Conservation (phyloP, 345 rosid species). For the Eucalyptus marginata region DNA sequence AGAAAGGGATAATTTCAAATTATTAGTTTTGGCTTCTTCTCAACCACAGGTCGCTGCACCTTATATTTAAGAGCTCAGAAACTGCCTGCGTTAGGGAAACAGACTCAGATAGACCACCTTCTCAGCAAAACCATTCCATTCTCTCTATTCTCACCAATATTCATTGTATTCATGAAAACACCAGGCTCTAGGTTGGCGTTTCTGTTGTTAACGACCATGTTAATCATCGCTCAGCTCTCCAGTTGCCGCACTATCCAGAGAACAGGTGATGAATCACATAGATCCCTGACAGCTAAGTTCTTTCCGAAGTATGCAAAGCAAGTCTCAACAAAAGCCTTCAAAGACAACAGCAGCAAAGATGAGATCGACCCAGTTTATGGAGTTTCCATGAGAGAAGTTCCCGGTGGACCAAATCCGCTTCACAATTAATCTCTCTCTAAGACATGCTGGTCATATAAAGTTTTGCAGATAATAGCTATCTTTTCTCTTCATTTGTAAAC, state of each 20-base stretch:
- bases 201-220: constrained; percentile 8
- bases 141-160: background rate
- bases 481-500: background rate
- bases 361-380: constrained; percentile 10
- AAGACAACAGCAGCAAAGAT: background rate
- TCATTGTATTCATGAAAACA: background rate
- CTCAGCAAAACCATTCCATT: background rate
- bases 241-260: constrained; percentile 4
- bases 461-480: constrained; percentile 12
- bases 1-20: background rate
- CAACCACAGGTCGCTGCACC: background rate
- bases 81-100: background rate
- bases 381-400: constrained; percentile 31
- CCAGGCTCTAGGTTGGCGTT: background rate
- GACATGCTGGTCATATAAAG: background rate
- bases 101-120: background rate
- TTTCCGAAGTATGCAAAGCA: background rate
- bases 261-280: background rate
- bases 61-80: background rate
- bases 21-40: background rate
- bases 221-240: background rate
- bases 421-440: constrained; percentile 25
- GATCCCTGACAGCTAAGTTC: background rate
- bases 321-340: background rate
- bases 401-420: constrained; percentile 51